Conservation (phyloP, 768 basidiomycete species). For the Serendipita vermifera region DNA sequence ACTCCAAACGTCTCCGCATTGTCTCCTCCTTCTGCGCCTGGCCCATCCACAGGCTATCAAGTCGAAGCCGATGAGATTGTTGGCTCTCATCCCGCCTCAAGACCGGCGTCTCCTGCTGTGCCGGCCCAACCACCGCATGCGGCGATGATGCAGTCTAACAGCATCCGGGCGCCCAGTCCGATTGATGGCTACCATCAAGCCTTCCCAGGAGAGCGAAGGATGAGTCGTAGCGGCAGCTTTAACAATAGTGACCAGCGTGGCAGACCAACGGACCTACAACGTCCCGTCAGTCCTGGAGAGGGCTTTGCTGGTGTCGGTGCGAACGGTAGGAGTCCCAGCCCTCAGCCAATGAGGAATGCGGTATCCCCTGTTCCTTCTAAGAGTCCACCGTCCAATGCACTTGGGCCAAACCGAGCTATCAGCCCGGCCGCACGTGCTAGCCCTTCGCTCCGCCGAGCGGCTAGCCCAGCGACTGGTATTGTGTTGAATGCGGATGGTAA, state of each 20-base stretch:
- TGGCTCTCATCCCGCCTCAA: slow-evolving; percentile 58
- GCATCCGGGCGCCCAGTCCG: slow-evolving; percentile 31
- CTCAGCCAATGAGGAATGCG: slow-evolving; percentile 16
- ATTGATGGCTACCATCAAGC: slow-evolving; percentile 74
- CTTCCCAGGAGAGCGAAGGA: slow-evolving; percentile 60
- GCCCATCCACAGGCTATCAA: slow-evolving; percentile 44
- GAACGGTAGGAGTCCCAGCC: slow-evolving; percentile 39
- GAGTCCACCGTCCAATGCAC: slow-evolving; percentile 15
- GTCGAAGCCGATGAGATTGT: slow-evolving; percentile 66
- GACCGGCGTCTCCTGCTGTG: slow-evolving; percentile 57
- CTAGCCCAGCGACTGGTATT: slow-evolving; percentile 48
- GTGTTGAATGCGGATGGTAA: slow-evolving; percentile 65
- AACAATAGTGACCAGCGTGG: slow-evolving; percentile 15
- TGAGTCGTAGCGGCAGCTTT: background rate
- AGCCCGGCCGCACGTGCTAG: background rate
- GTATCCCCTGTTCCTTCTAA: slow-evolving; percentile 30
- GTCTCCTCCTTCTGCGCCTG: slow-evolving; percentile 24
- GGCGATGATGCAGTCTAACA: slow-evolving; percentile 53
- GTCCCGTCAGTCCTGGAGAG: slow-evolving; percentile 40
- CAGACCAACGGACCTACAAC: slow-evolving; percentile 31
- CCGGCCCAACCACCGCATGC: slow-evolving; percentile 44
- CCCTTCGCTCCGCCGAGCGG: background rate
- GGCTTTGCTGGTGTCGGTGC: slow-evolving; percentile 79
- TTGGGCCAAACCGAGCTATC: slow-evolving; percentile 1
- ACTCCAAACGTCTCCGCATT: slow-evolving; percentile 24